Evolutionary conservation across 176 grass and related monocot species (phyloP).

Genomic region (Musa itinerans): DNA sequence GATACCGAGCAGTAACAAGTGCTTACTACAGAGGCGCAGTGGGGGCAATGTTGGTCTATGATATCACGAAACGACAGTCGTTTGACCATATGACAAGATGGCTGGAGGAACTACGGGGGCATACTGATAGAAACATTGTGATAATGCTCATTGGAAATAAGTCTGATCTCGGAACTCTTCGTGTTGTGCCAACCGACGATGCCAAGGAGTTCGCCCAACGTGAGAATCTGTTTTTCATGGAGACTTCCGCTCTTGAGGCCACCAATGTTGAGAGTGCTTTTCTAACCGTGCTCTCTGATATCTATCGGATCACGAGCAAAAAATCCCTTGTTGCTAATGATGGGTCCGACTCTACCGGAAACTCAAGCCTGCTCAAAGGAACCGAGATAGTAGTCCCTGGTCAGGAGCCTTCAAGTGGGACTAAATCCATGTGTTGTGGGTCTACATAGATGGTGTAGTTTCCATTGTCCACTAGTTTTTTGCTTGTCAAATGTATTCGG

Average conservation of each 20-base stretch:
- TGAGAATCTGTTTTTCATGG: conserved; percentile 8
- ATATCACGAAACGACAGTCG: conserved; percentile 7
- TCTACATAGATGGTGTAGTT: conserved; percentile 3
- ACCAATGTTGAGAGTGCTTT: conserved; percentile 15
- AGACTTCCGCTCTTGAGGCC: conserved; percentile 10
- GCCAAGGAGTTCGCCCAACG: not conserved
- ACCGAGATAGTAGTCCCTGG: not conserved
- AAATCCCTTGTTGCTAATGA: conserved; percentile 5
- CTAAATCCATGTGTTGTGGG: not conserved
- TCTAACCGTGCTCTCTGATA: conserved; percentile 1
- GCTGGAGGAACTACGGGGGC: conserved; percentile 5
- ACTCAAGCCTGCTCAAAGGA: conserved; percentile 4
- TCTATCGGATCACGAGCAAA: conserved; percentile 1
- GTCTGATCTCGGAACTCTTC: conserved; percentile 17
- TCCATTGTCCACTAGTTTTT: not conserved
- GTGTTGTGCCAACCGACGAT: conserved; percentile 3
- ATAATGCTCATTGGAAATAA: conserved; percentile 18
- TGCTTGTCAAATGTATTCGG: not conserved
- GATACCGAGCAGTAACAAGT: conserved; percentile 11
- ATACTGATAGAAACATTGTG: conserved; percentile 9
- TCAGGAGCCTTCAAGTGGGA: not conserved
- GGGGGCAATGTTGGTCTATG: conserved; percentile 13
- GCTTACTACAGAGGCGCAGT: conserved; percentile 14
- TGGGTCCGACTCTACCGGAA: not conserved
- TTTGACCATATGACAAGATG: conserved; percentile 5